Conservation (phyloP, 1,284 basidiomycete genomes). For the Termitomyces sp. region DNA sequence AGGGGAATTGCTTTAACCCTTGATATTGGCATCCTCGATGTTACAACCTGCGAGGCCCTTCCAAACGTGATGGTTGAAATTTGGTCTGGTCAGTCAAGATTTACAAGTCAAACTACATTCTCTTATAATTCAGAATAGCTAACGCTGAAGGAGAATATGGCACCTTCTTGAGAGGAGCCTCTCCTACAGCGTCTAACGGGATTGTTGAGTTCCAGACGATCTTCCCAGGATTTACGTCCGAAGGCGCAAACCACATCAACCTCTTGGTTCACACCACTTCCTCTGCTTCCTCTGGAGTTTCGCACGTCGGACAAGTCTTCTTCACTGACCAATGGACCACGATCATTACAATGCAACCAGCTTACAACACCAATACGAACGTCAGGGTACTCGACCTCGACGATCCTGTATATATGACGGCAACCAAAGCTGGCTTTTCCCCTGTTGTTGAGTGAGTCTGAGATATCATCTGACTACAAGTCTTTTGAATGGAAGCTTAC, state of each 20-base stretch:
- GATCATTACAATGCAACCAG: conserved; percentile 19
- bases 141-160: conserved; percentile 34
- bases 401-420: conserved; percentile 7
- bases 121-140: conserved; percentile 20
- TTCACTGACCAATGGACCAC: conserved; percentile 36
- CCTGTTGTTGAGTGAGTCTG: conserved; percentile 11
- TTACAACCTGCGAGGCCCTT: conserved; percentile 52
- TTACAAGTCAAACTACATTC: neutral
- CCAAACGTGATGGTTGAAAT: conserved; percentile 52
- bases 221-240: conserved; percentile 43
- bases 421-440: conserved; percentile 7
- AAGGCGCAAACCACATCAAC: conserved; percentile 29
- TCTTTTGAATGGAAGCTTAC: neutral
- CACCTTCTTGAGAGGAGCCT: conserved; percentile 45
- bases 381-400: conserved; percentile 5
- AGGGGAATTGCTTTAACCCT: conserved; percentile 46
- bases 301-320: conserved; percentile 32
- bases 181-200: conserved; percentile 42
- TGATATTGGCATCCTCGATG: conserved; percentile 54
- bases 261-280: conserved; percentile 24
- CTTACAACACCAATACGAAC: conserved; percentile 13
- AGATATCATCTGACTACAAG: neutral
- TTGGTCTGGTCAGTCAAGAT: conserved; percentile 34
- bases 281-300: conserved; percentile 18
- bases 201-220: conserved; percentile 50